These are phyloP conservation scores for Botrytis tulipae DNA, from an alignment of 2,329 filamentous ascomycete genomes.

Conservation along the genomic window DNA sequence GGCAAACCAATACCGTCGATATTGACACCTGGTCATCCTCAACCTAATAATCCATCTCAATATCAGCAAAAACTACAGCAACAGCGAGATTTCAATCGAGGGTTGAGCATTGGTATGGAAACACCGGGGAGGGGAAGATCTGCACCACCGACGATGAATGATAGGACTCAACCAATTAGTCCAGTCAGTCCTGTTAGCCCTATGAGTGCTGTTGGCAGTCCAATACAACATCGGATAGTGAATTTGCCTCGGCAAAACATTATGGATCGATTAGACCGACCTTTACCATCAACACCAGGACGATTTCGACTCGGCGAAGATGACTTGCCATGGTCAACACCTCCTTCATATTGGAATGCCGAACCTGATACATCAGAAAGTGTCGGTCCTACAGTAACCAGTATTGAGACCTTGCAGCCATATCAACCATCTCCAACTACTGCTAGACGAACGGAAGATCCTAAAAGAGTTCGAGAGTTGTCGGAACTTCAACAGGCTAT, in stretches of 20 bases:
- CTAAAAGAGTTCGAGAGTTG: conserved; percentile 34
- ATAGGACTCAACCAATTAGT: conserved; percentile 25
- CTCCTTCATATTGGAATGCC: conserved; percentile 31
- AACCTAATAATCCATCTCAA: neutral
- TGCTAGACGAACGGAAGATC: conserved; percentile 32
- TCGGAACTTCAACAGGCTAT: conserved; percentile 37
- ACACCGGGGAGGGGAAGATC: conserved; percentile 31
- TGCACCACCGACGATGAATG: conserved; percentile 32
- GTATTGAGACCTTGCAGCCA: neutral
- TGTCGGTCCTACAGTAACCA: neutral
- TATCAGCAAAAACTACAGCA: conserved; percentile 8
- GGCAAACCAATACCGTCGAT: conserved; percentile 11
- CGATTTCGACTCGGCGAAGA: conserved; percentile 38
- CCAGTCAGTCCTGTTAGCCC: conserved; percentile 28
- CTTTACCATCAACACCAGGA: conserved; percentile 35
- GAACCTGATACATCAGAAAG: conserved; percentile 19
- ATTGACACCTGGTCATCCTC: conserved; percentile 5
- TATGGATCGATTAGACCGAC: conserved; percentile 18
- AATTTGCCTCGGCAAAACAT: conserved; percentile 18
- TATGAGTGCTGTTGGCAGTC: conserved; percentile 23
- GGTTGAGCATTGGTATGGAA: conserved; percentile 20
- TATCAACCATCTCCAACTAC: conserved; percentile 13
- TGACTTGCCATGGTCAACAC: conserved; percentile 38
- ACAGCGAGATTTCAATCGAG: conserved; percentile 21
- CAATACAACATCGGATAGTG: conserved; percentile 22